These are phyloP conservation scores for Colletotrichum spinosum DNA, from an alignment of 2,329 filamentous ascomycete species.

Conservation along the genomic window DNA sequence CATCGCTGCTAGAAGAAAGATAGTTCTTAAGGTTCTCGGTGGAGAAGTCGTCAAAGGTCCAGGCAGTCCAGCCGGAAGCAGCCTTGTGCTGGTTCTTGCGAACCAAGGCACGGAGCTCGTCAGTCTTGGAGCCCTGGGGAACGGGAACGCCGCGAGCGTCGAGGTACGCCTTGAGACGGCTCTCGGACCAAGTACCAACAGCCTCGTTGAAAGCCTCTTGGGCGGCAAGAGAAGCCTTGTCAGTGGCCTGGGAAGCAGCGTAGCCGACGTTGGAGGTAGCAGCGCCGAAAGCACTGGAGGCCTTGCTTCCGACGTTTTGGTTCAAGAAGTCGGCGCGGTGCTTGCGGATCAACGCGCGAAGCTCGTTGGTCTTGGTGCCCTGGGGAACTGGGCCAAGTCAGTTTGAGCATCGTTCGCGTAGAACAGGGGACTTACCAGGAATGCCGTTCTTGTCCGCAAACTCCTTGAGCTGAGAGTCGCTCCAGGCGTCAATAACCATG, in stretches of 20 bases:
- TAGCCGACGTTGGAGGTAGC: conserved; percentile 82
- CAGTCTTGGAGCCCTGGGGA: conserved; percentile 76
- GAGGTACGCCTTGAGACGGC: conserved; percentile 80
- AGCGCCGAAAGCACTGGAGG: conserved; percentile 73
- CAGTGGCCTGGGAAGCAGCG: conserved; percentile 80
- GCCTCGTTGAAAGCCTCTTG: conserved; percentile 76
- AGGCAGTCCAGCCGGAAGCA: conserved; percentile 74
- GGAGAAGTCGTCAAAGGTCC: conserved; percentile 84
- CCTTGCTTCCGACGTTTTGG: conserved; percentile 70
- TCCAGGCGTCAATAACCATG: conserved; percentile 89
- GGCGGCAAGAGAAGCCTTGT: conserved; percentile 70
- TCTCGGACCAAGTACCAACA: conserved; percentile 76
- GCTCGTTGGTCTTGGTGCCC: conserved; percentile 89
- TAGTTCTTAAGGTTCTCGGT: conserved; percentile 75
- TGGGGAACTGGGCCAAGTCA: conserved; percentile 76
- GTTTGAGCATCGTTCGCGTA: fast-evolving
- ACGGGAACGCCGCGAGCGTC: conserved; percentile 82
- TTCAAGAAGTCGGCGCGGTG: conserved; percentile 79
- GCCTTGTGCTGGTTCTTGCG: conserved; percentile 79
- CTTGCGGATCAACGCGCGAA: conserved; percentile 90
- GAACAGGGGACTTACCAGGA: conserved; percentile 47
- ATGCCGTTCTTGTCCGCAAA: conserved; percentile 94
- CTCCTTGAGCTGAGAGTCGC: conserved; percentile 88
- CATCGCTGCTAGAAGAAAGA: conserved; percentile 63
- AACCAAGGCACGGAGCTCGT: conserved; percentile 81